Evolutionary conservation across 305 asterid species (phyloP).

Genomic region (Euphrasia arctica): DNA sequence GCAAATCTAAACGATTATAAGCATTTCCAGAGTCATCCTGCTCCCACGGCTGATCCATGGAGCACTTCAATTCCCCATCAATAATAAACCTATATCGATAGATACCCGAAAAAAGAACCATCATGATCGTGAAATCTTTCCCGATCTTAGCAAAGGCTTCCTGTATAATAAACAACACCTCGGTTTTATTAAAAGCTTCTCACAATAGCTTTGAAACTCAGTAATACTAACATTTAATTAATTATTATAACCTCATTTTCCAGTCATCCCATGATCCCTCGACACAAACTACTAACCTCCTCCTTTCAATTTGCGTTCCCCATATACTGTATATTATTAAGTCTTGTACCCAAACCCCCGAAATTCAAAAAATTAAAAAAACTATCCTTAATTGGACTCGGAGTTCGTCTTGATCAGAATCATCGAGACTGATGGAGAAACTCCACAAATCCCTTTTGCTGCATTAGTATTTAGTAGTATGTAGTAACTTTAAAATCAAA

Average conservation of each 20-base stretch:
- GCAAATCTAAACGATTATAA: conserved; percentile 54
- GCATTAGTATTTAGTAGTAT: no score
- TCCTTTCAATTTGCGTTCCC: background rate
- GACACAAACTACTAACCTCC: conserved; percentile 38
- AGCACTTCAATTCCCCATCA: conserved; percentile 62
- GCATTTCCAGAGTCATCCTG: conserved; percentile 51
- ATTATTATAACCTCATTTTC: conserved; percentile 47
- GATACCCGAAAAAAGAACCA: conserved; percentile 65
- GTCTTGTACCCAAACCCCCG: background rate
- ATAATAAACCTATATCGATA: conserved; percentile 62
- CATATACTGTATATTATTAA: background rate
- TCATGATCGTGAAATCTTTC: conserved; percentile 62
- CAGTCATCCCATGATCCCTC: conserved; percentile 85
- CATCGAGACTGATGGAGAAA: no score
- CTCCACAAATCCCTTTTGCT: no score
- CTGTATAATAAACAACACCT: conserved; percentile 29
- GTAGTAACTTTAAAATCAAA: no score
- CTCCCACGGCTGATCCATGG: conserved; percentile 51
- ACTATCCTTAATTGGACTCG: no score
- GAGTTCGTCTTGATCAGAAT: no score
- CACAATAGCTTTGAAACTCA: no score
- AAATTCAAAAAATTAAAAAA: background rate
- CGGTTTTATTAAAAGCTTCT: background rate
- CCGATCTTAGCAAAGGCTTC: conserved; percentile 54
- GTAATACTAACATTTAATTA: background rate